Percentiles rank a stretch among this genome's conserved stretches.
Conservation (phyloP, 305 asterid genomes). For the Fraxinus nigra region DNA sequence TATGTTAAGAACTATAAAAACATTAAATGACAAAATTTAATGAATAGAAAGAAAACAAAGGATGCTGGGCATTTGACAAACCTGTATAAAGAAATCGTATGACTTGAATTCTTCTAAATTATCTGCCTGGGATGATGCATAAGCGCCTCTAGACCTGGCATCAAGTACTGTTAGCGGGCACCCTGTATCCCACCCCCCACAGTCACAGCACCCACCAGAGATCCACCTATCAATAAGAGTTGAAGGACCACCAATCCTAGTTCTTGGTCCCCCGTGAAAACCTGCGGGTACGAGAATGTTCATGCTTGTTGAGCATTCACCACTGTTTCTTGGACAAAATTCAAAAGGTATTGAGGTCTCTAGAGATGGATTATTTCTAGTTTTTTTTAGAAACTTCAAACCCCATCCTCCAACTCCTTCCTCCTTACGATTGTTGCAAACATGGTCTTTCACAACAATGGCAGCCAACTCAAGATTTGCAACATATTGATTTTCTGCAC, state of each 20-base stretch:
- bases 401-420: constrained; percentile 82
- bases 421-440: constrained; percentile 39
- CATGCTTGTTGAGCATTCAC: constrained; percentile 62
- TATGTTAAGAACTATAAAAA: background rate
- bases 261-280: constrained; percentile 85
- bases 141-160: constrained; percentile 24
- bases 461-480: constrained; percentile 82
- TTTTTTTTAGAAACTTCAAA: constrained; percentile 71
- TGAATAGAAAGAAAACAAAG: background rate
- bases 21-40: background rate
- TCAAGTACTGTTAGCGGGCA: constrained; percentile 72
- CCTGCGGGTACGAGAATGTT: constrained; percentile 71
- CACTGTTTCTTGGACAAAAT: constrained; percentile 29
- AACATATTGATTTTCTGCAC: constrained; percentile 25
- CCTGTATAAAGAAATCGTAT: constrained; percentile 61
- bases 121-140: constrained; percentile 26
- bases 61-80: constrained; percentile 12
- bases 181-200: constrained; percentile 97
- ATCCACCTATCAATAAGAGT: constrained; percentile 73
- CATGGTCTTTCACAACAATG: constrained; percentile 54
- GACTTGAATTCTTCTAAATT: constrained; percentile 52
- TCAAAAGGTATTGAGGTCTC: constrained; percentile 29
- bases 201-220: constrained; percentile 77
- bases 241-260: constrained; percentile 67
- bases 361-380: constrained; percentile 20